Evolutionary conservation across 306 rosid genomes (phyloP).

Genomic region (Notholithocarpus densiflorus): DNA sequence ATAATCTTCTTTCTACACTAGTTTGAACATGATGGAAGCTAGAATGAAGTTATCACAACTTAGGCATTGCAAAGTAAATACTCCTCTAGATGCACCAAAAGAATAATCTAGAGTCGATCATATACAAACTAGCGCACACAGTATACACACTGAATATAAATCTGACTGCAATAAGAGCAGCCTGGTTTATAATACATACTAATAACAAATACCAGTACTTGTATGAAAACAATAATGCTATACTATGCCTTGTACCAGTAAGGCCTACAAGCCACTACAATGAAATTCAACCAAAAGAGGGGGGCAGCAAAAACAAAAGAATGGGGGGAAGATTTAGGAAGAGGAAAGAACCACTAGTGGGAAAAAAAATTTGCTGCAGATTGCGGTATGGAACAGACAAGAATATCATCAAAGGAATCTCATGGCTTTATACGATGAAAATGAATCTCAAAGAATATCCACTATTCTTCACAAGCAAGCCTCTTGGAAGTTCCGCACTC

Average conservation of each 20-base stretch:
- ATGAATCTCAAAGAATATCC: constrained; percentile 47
- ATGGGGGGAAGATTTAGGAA: constrained; percentile 17
- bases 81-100: background rate
- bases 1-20: too few species aligned
- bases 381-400: constrained; percentile 20
- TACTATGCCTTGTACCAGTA: constrained; percentile 35
- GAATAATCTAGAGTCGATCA: background rate
- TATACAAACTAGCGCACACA: background rate
- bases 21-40: too few species aligned
- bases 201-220: background rate
- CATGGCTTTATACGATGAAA: constrained; percentile 31
- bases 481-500: constrained; percentile 18
- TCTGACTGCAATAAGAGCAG: background rate
- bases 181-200: background rate
- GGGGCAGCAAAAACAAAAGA: constrained; percentile 22
- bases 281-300: constrained; percentile 21
- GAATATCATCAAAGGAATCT: constrained; percentile 9
- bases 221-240: constrained; percentile 28
- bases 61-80: background rate
- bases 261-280: constrained; percentile 28
- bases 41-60: too few species aligned
- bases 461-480: constrained; percentile 36
- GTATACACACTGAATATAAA: background rate
- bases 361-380: constrained; percentile 14
- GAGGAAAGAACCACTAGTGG: constrained; percentile 17